Base-by-base conservation (phyloP, 352 stramenopile genomes). In the Aphanomyces astaci region DNA sequence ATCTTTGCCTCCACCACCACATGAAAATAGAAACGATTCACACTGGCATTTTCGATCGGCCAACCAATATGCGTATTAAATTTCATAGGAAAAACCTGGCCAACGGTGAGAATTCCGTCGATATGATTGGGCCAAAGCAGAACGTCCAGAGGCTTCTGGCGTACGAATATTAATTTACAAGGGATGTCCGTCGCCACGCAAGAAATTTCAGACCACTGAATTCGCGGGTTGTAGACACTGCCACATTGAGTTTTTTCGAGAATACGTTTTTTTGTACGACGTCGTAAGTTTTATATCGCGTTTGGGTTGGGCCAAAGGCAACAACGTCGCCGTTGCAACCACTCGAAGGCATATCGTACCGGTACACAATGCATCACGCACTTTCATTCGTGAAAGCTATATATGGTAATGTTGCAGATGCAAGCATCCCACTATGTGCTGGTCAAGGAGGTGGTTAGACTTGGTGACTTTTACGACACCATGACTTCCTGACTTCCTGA, bases 121-220 rank as follows among this genome's bases (percentile, higher is more conserved):
- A 59, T 59, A 19, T 36, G 25, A 59, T 59, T 59, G 51, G 51
- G 22, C 13, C 10, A 15, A 1, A n/a, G n/a, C 10, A 0, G 0
- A 0, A 31, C 27, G 2, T 33, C 15, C 25, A 19, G 22, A 19
- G 17, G n/a, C 51, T 43, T 22, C 51, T 39, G 22, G 30, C 51
- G 27, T 25, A 13, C 13, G 30, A 24, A 25, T 32, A 59, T 59
- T 4, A 9, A 59, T 30, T 59, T 39, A 33, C 25, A 30, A 19
- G 30, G 27, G 51, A 19, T 32, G 30, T n/a, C 51, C 22, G 33
- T 36, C 51, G 51, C 51, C 51, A 59, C 51, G 19, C 19, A 32
- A 59, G 25, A 59, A 59, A 59, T 59, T 59, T 59, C 51, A 32
- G 1, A 28, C 22, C 51, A 36, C 51, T 53, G 51, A 59, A 59